Evolutionary conservation across 2,329 filamentous ascomycete genomes (phyloP).

Genomic region (Camillea tinctor): DNA sequence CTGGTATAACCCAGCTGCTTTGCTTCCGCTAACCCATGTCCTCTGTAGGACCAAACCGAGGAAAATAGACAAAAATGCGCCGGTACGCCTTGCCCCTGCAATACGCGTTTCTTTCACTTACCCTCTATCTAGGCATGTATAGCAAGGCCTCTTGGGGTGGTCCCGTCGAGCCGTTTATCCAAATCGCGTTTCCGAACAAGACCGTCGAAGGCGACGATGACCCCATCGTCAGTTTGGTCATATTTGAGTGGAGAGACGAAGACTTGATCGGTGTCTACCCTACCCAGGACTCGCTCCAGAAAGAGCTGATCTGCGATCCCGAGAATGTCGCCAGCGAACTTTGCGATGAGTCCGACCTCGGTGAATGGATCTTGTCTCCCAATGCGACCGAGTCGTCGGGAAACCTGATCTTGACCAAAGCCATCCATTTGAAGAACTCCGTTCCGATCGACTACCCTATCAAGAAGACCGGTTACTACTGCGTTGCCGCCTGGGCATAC

Average conservation of each 20-base stretch:
- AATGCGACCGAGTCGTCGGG: slow-evolving; percentile 72
- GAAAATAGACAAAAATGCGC: slow-evolving; percentile 79
- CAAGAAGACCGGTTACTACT: slow-evolving; percentile 93
- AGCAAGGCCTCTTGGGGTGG: slow-evolving; percentile 87
- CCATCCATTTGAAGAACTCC: slow-evolving; percentile 77
- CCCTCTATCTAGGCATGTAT: slow-evolving; percentile 73
- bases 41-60: slow-evolving; percentile 67
- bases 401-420: slow-evolving; percentile 73
- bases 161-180: slow-evolving; percentile 82
- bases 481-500: slow-evolving; percentile 76
- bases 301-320: slow-evolving; percentile 74
- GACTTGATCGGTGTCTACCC: slow-evolving; percentile 70
- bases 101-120: slow-evolving; percentile 4
- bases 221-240: slow-evolving; percentile 76
- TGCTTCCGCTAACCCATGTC: slow-evolving; percentile 12
- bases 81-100: slow-evolving; percentile 39
- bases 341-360: slow-evolving; percentile 76
- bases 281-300: slow-evolving; percentile 51
- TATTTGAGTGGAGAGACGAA: slow-evolving; percentile 94
- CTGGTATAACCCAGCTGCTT: slow-evolving; percentile 1
- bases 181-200: slow-evolving; percentile 71
- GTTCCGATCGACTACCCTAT: slow-evolving; percentile 77
- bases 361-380: slow-evolving; percentile 77
- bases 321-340: slow-evolving; percentile 64
- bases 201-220: slow-evolving; percentile 61